Conservation (phyloP, 176 grass and related monocot genomes). For the Bothriochloa decipiens region DNA sequence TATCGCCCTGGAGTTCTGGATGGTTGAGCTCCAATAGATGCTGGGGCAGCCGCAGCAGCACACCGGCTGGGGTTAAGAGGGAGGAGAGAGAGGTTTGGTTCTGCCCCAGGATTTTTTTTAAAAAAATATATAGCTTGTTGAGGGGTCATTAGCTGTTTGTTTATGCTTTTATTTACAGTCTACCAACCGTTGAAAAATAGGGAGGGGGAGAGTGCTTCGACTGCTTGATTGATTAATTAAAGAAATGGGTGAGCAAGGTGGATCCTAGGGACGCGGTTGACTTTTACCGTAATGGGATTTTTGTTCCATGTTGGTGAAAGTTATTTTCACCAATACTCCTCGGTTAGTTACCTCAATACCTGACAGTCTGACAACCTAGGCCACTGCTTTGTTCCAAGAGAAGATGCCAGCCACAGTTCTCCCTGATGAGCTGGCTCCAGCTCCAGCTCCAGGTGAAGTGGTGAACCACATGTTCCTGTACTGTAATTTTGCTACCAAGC, state of each 20-base stretch:
- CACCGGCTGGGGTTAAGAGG: conserved; percentile 7
- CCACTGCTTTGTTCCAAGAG: conserved; percentile 13
- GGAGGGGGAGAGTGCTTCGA: neutral
- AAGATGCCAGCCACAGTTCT: conserved; percentile 9
- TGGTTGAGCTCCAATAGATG: conserved; percentile 53
- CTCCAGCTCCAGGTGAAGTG: neutral
- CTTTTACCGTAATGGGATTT: conserved; percentile 52
- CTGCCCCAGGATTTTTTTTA: conserved; percentile 22
- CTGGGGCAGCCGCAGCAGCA: conserved; percentile 34
- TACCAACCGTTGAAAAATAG: conserved; percentile 63
- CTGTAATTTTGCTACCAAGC: neutral
- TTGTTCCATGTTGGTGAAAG: conserved; percentile 32
- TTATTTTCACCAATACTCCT: conserved; percentile 4
- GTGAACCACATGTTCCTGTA: neutral
- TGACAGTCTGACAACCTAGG: conserved; percentile 34
- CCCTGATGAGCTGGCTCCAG: neutral
- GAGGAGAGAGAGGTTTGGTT: conserved; percentile 35
- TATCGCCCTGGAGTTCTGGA: conserved; percentile 42
- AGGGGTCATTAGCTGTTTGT: conserved; percentile 47
- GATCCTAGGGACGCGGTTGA: conserved; percentile 43
- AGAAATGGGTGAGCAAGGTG: neutral
- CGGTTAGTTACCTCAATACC: conserved; percentile 9
- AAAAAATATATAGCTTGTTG: conserved; percentile 36
- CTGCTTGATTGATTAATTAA: conserved; percentile 15
- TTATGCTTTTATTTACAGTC: conserved; percentile 45